Base-by-base conservation (phyloP, 345 rosid species). In the Pistacia integerrima region DNA sequence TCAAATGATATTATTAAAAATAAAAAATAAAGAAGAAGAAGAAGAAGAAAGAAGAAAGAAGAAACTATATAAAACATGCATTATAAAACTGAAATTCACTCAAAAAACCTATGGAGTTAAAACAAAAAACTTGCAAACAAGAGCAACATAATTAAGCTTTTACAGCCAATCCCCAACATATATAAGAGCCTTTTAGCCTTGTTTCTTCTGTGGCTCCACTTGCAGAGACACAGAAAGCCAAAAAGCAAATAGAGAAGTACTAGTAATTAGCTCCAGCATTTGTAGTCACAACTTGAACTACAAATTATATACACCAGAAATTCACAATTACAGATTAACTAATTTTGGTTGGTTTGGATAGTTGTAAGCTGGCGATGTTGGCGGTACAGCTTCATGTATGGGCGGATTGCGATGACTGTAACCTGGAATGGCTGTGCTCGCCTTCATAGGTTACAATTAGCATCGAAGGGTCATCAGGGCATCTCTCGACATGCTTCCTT, bases 401-500 rank as follows among this genome's bases (percentile, higher is more conserved):
- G 56, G 92, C 90, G 64, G 94, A 85, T 64, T 87, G 88, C n/a
- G 90, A 75, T 49, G 84, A 77, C 75, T 78, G 73, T 66, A 84
- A 18, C 83, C 91, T 84, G 59, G 94, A 84, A 80, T 92, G 97
- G 48, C 84, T 92, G 75, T 92, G 97, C 59, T 90, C 94, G 0
- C 92, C 93, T 87, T 92, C 94, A 49, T 92, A 92, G 1, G 93
- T 92, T 55, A 92, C 92, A 75, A 88, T 87, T 57, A 92, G 79
- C 97, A 90, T 90, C 1, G 97, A 81, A 61, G 93, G 88, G 22
- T 92, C 94, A 79, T 90, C 93, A 44, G 83, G 54, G 81, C 97
- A 88, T 75, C 94, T 86, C 87, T 92, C 97, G 6, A 92, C 97
- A 48, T 90, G 97, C 85, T 92, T 92, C 85, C 93, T 89, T 44